A percentile compares a stretch with the other conserved stretches of the same genome.
Evolutionary conservation across 352 stramenopile species (phyloP).

Genomic region (Globisporangium takayamanum): DNA sequence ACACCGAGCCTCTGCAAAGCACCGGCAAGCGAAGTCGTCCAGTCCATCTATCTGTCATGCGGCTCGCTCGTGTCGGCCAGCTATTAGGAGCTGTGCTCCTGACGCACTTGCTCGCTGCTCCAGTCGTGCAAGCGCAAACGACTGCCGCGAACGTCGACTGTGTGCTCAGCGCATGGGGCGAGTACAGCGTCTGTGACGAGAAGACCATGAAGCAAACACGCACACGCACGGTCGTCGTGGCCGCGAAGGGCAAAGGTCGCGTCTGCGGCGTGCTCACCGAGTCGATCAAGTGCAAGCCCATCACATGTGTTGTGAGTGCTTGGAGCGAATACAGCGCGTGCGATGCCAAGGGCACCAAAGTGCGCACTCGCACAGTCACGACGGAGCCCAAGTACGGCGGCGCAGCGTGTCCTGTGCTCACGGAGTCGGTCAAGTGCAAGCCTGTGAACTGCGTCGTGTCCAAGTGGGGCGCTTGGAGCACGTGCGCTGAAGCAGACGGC

Average conservation of each 20-base stretch:
- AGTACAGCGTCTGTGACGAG: slow-evolving; percentile 30
- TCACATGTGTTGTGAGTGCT: slow-evolving; percentile 39
- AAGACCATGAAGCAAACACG: slow-evolving; percentile 38
- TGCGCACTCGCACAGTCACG: slow-evolving; percentile 28
- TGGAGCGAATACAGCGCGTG: slow-evolving; percentile 41
- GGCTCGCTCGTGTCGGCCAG: too few relatives aligned
- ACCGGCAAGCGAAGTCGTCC: too few relatives aligned
- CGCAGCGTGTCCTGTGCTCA: slow-evolving; percentile 29
- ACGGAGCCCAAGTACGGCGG: slow-evolving; percentile 24
- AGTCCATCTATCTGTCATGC: too few relatives aligned
- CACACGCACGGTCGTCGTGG: slow-evolving; percentile 14
- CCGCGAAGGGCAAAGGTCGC: slow-evolving; percentile 23
- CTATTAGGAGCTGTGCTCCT: neutral
- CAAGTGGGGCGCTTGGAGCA: slow-evolving; percentile 32
- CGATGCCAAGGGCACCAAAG: slow-evolving; percentile 31
- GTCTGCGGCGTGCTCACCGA: slow-evolving; percentile 23
- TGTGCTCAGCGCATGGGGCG: slow-evolving; percentile 35
- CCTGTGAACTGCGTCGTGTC: slow-evolving; percentile 52
- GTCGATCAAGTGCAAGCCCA: slow-evolving; percentile 31
- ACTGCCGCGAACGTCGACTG: slow-evolving; percentile 36
- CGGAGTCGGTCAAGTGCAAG: slow-evolving; percentile 42
- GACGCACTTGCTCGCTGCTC: neutral
- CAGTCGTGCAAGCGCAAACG: neutral
- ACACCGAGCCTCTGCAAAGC: too few relatives aligned
- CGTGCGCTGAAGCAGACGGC: slow-evolving; percentile 24